These are phyloP conservation scores for Coprinopsis cinerea DNA, from an alignment of 768 basidiomycete species.

Conservation along the genomic window DNA sequence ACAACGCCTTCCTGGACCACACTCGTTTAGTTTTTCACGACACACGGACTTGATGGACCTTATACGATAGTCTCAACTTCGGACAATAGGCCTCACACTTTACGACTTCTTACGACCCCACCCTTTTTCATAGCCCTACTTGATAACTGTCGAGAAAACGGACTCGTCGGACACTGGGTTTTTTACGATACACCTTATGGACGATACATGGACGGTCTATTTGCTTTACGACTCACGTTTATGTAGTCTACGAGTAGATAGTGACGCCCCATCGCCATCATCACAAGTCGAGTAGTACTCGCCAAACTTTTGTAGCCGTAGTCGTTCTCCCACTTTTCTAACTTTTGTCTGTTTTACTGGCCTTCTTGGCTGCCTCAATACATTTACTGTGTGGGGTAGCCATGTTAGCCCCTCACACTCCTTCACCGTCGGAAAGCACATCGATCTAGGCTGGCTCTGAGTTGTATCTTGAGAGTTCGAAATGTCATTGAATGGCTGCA, in stretches of 20 bases:
- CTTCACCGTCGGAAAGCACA: no score
- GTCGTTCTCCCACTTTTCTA: no score
- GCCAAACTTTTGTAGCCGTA: background rate
- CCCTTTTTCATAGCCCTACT: constrained; percentile 5
- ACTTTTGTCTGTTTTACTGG: no score
- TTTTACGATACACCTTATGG: constrained; percentile 7
- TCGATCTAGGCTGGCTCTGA: no score
- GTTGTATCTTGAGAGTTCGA: no score
- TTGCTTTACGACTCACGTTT: background rate
- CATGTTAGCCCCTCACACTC: no score
- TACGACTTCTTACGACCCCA: constrained; percentile 5
- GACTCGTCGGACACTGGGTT: constrained; percentile 13
- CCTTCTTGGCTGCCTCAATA: no score
- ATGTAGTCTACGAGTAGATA: background rate
- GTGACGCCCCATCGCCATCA: constrained; percentile 4
- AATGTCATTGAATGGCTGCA: background rate
- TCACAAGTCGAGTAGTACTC: background rate
- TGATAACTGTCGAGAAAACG: constrained; percentile 10
- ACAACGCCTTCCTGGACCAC: constrained; percentile 6
- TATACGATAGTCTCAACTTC: constrained; percentile 1
- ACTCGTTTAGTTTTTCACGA: constrained; percentile 11
- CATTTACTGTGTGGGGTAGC: background rate
- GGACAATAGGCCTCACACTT: constrained; percentile 10
- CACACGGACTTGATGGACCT: constrained; percentile 13
- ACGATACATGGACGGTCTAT: constrained; percentile 10